Evolutionary conservation across 2,329 filamentous ascomycete species (phyloP).

Genomic region (Beauveria pseudobassiana): DNA sequence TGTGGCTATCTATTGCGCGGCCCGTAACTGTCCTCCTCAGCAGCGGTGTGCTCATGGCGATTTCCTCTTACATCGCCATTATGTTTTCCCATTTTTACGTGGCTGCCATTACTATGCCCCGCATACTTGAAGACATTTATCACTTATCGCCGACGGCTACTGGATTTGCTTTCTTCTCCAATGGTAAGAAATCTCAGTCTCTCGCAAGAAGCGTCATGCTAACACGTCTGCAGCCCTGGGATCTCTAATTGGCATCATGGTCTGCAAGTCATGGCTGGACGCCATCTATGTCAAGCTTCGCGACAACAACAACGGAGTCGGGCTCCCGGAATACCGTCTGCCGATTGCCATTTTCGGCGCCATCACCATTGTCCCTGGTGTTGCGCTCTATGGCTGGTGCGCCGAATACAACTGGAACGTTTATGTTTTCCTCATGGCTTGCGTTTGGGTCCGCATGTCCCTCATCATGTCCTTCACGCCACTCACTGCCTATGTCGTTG

Average conservation of each 20-base stretch:
- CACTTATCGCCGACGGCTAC: slow-evolving; percentile 40
- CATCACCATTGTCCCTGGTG: slow-evolving; percentile 4
- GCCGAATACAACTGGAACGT: slow-evolving; percentile 6
- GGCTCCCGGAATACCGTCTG: slow-evolving; percentile 46
- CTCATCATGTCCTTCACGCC: slow-evolving; percentile 11
- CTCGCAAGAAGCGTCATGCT: neutral
- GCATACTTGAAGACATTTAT: slow-evolving; percentile 40
- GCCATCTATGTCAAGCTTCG: slow-evolving; percentile 44
- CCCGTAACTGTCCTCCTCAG: slow-evolving; percentile 39
- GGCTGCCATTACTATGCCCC: slow-evolving; percentile 43
- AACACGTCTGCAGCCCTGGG: slow-evolving; percentile 34
- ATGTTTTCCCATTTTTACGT: slow-evolving; percentile 45
- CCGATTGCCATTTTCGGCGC: slow-evolving; percentile 41
- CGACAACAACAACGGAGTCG: slow-evolving; percentile 29
- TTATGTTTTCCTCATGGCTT: slow-evolving; percentile 4
- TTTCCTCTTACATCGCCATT: slow-evolving; percentile 37
- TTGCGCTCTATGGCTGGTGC: slow-evolving; percentile 12
- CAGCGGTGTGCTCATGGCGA: slow-evolving; percentile 42
- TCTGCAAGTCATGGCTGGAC: slow-evolving; percentile 46
- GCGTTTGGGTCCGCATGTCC: slow-evolving; percentile 10
- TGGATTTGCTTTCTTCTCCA: slow-evolving; percentile 38
- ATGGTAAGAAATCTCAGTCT: neutral
- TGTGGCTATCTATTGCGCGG: slow-evolving; percentile 20
- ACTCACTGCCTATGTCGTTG: slow-evolving; percentile 11
- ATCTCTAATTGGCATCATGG: slow-evolving; percentile 36